These are phyloP conservation scores for Theobroma cacao DNA, from an alignment of 345 rosid species.

Conservation along the genomic window DNA sequence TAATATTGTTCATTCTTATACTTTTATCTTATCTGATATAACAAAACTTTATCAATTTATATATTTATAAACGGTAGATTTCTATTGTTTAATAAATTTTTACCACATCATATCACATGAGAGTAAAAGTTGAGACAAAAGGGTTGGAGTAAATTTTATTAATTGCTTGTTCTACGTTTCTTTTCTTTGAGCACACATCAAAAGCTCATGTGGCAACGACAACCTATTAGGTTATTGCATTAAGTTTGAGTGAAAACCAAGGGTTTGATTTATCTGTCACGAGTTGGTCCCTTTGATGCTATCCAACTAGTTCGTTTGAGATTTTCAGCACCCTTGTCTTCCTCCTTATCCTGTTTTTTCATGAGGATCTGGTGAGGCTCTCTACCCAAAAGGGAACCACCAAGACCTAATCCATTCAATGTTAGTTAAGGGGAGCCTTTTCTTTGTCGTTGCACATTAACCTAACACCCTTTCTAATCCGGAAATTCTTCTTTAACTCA, in stretches of 20 bases:
- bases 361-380: not conserved
- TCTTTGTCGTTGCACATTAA: not conserved
- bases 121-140: too few species aligned
- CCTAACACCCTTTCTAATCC: not conserved
- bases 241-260: too few species aligned
- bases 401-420: conserved; percentile 7
- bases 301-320: not conserved
- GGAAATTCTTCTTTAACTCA: not conserved
- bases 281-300: not conserved
- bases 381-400: conserved; percentile 11
- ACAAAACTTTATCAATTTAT: not conserved
- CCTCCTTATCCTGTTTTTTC: not conserved
- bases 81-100: too few species aligned
- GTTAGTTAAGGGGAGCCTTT: not conserved
- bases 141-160: too few species aligned
- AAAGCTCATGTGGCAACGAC: too few species aligned
- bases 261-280: not conserved
- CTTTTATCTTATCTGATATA: not conserved
- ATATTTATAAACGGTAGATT: too few species aligned
- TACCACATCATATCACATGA: too few species aligned
- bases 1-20: too few species aligned
- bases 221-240: too few species aligned
- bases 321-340: not conserved
- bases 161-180: too few species aligned
- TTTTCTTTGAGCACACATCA: too few species aligned